Base-by-base conservation (phyloP, 1,284 basidiomycete species). In the Gomphus sp. region DNA sequence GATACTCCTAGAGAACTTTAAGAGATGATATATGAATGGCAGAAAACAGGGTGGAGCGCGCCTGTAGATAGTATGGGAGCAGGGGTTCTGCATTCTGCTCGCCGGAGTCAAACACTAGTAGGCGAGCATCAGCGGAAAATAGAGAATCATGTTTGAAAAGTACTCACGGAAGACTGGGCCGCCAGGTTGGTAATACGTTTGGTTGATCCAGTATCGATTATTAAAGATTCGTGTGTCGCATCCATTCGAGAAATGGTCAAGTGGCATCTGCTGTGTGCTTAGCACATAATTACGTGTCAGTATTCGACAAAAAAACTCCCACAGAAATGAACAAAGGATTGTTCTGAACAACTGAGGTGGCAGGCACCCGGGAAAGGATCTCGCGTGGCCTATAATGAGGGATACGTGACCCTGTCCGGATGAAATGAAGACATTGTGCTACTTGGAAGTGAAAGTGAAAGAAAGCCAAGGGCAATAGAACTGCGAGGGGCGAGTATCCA, bases 181-280 rank as follows among this genome's bases (percentile, higher is more conserved):
- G 8, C 80, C 79, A 4, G 73, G 66, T 62, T 76, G 70, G 68
- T 80, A 83, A 66, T 78, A 78, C 0, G 76, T 76, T 4, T 73
- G 73, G 60, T 82, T 80, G 52, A 80, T 71, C 78, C 80, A 84
- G 63, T 77, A 82, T 5, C 78, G 71, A 61, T 79, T 79, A 45
- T 69, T 69, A 64, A 77, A 80, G 0, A 73, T 76, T 18, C 58
- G 64, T 6, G 65, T 64, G 51, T 59, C 51, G 12, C 31, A 18
- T 6, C 65, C 66, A 50, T 67, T 64, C n/a, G 67, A 66, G 58
- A 76, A 77, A 58, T 77, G 76, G 62, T 77, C 75, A 39, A 76
- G 56, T 7, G 74, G 73, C 69, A 77, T 72, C 74, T 77, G 52
- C 31, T 33, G 31, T 47, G 10, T 49, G 43, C 33, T 52, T 16